Base-by-base conservation (phyloP, 352 stramenopile species). In the Pythium angustatum region DNA sequence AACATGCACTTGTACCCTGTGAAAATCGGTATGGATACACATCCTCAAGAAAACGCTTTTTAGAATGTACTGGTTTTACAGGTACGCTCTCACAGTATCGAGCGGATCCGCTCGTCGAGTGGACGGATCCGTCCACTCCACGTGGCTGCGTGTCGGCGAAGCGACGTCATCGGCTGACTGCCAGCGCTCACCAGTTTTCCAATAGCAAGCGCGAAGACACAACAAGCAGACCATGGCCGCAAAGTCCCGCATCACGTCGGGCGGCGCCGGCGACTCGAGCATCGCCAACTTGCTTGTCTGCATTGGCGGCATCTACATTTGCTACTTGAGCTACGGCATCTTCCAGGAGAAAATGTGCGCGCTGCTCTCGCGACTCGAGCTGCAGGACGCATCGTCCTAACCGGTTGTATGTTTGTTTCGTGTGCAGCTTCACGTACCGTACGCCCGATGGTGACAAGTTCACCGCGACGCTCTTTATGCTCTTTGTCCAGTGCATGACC, bases 291-390 rank as follows among this genome's bases (percentile, higher is more conserved):
- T 97, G 31, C 54, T 84, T 26, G 64, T 97, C 27, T 94, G 85
- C 68, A 91, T 97, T 50, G 78, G 64, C 41, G 91, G 91, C 62
- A 97, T 97, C 77, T 97, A 97, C 79, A 81, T 74, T 22, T 97
- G 88, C 76, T 97, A 97, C 77, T 66, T 97, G 44, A 95, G 85
- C 12, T 97, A 96, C 69, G 90, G 90, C 57, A 94, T 97, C 68
- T 96, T 97, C 65, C 91, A 97, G 72, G 91, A 97, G 77, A 94
- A 97, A 80, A 97, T 97, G 83, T 97, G 79, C 62, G 77, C 61
- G 11, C 5, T 24, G 24, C n/a, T 12, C n/a, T n/a, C n/a, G n/a
- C n/a, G n/a, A n/a, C n/a, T n/a, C n/a, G n/a, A n/a, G n/a, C n/a
- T n/a, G n/a, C n/a, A n/a, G n/a, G n/a, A n/a, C n/a, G n/a, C n/a